Evolutionary conservation across 345 rosid genomes (phyloP).

Genomic region (Excoecaria agallocha): DNA sequence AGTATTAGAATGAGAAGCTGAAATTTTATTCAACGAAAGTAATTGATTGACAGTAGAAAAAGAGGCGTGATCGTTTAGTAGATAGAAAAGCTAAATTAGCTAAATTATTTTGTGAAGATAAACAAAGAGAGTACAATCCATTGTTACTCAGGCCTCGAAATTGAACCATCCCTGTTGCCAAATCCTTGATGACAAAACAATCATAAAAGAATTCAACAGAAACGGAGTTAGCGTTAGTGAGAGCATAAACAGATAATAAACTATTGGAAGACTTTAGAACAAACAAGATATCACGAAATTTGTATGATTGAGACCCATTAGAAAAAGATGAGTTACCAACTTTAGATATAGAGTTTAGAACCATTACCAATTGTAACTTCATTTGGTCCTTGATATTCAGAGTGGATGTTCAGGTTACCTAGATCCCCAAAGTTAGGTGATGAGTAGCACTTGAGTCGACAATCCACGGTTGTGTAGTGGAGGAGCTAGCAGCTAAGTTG

Average conservation of each 20-base stretch:
- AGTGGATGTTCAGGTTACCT: neutral
- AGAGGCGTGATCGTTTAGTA: no score
- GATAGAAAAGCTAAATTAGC: no score
- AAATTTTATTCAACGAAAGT: neutral
- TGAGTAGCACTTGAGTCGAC: neutral
- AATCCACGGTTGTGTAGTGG: neutral
- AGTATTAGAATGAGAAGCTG: neutral
- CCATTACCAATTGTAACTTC: neutral
- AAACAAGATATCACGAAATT: neutral
- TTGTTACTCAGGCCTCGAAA: neutral
- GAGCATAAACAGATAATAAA: neutral
- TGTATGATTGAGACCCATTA: neutral
- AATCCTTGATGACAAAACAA: neutral
- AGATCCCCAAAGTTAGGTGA: neutral
- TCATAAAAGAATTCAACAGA: neutral
- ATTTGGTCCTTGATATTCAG: neutral
- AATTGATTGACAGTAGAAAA: no score
- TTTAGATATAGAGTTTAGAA: neutral
- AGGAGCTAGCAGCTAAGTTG: neutral
- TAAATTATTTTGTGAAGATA: no score
- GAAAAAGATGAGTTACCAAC: neutral
- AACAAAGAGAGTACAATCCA: neutral
- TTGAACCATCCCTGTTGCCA: neutral
- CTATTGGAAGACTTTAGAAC: neutral
- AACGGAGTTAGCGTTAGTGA: neutral